Evolutionary conservation across 2,329 filamentous ascomycete species (phyloP).

Genomic region (Alternaria burnsii): DNA sequence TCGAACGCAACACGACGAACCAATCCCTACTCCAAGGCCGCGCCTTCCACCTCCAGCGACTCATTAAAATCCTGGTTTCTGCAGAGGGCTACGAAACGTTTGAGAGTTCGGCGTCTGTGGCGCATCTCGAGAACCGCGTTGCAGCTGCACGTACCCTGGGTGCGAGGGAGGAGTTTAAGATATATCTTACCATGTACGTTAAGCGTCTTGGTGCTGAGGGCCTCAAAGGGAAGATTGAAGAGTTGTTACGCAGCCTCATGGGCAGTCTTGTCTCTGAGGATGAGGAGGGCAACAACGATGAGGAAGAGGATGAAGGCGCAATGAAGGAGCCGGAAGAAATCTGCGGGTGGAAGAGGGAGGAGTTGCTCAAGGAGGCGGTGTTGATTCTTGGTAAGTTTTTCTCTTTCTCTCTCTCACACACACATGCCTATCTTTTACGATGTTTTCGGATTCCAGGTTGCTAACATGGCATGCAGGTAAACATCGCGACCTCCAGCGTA

Average conservation of each 20-base stretch:
- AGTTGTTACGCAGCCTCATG: conserved; percentile 82
- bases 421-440: not conserved
- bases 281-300: conserved; percentile 61
- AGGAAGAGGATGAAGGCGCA: conserved; percentile 62
- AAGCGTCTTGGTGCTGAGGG: conserved; percentile 94
- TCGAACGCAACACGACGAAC: conserved; percentile 93
- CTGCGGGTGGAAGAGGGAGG: conserved; percentile 89
- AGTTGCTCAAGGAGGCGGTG: conserved; percentile 88
- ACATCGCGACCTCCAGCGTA: conserved; percentile 90
- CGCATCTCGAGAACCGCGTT: conserved; percentile 92
- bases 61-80: conserved; percentile 88
- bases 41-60: conserved; percentile 87
- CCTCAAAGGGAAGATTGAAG: conserved; percentile 86
- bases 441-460: rapidly evolving
- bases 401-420: too few species aligned
- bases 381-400: conserved; percentile 77
- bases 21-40: conserved; percentile 91
- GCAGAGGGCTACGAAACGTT: conserved; percentile 92
- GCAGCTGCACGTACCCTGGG: conserved; percentile 86
- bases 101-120: conserved; percentile 89
- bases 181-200: conserved; percentile 98
- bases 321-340: conserved; percentile 71
- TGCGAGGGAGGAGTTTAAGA: conserved; percentile 88
- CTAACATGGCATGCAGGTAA: conserved; percentile 69
- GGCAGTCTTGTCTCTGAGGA: conserved; percentile 71